Evolutionary conservation across 169 alveolate species (phyloP).

Genomic region (Amoebophrya sp.): DNA sequence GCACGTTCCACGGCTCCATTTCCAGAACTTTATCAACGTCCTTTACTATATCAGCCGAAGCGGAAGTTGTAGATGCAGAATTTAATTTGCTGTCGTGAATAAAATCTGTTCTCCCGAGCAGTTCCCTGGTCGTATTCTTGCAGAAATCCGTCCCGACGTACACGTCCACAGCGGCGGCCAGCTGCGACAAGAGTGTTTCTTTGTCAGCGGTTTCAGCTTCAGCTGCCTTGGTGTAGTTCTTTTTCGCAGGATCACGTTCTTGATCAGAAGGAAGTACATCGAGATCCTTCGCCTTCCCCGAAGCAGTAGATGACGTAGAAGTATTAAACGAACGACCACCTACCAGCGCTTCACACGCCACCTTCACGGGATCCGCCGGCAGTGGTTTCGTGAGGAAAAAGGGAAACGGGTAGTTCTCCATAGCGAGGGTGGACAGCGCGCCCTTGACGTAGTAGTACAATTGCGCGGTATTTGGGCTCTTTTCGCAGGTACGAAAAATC

Average conservation of each 20-base stretch:
- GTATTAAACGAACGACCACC: no score
- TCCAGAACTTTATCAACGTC: neutral
- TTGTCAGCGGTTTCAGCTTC: neutral
- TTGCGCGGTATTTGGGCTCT: neutral
- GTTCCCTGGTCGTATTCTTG: neutral
- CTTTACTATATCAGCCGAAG: no score
- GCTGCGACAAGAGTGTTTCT: neutral
- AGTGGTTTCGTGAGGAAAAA: neutral
- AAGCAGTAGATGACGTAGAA: neutral
- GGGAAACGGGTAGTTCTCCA: neutral
- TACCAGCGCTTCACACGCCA: neutral
- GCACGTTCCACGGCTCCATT: neutral
- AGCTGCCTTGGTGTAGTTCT: neutral
- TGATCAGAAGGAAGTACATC: no score
- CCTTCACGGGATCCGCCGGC: neutral
- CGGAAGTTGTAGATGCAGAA: no score
- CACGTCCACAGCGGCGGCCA: neutral
- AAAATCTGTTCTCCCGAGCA: neutral
- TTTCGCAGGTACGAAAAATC: neutral
- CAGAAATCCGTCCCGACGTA: neutral
- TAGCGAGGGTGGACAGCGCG: neutral
- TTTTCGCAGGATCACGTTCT: neutral
- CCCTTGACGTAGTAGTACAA: neutral
- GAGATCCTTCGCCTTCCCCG: neutral
- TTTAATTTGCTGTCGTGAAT: neutral